Percentiles rank a stretch among this genome's conserved stretches.
These are phyloP conservation scores for Fusarium nurragi DNA, from an alignment of 2,329 filamentous ascomycete genomes.

Conservation along the genomic window DNA sequence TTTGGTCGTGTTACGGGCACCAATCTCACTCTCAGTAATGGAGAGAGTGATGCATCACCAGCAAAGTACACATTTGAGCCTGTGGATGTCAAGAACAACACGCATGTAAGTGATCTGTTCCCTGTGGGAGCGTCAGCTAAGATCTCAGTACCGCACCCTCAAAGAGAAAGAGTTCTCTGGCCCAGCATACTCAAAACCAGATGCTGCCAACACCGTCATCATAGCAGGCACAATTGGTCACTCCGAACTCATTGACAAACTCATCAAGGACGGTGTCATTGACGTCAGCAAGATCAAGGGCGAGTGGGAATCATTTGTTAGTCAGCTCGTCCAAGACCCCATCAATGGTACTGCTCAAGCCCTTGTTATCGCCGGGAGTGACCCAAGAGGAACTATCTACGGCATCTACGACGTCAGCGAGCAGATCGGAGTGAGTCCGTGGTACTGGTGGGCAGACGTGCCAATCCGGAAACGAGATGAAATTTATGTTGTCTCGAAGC, in stretches of 20 bases:
- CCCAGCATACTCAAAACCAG: conserved; percentile 55
- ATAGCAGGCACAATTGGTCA: conserved; percentile 75
- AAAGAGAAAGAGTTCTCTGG: conserved; percentile 46
- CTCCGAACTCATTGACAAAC: conserved; percentile 63
- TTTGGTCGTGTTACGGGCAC: conserved; percentile 76
- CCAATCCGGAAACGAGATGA: conserved; percentile 55
- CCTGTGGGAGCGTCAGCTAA: fast-evolving
- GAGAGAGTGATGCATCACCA: conserved; percentile 49
- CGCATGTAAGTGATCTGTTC: conserved; percentile 49
- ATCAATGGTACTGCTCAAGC: conserved; percentile 54
- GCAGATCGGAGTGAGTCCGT: conserved; percentile 65
- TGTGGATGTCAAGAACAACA: conserved; percentile 58
- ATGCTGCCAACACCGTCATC: conserved; percentile 62
- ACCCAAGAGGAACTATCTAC: conserved; percentile 68
- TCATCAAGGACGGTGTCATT: neutral
- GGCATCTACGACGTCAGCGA: conserved; percentile 69
- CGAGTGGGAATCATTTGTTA: conserved; percentile 76
- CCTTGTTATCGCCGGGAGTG: conserved; percentile 66
- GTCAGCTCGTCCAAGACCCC: conserved; percentile 62
- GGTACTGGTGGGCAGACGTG: conserved; percentile 70
- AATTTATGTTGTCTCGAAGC: conserved; percentile 57
- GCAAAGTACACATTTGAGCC: conserved; percentile 56
- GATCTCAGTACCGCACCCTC: conserved; percentile 28
- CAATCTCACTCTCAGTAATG: conserved; percentile 69
- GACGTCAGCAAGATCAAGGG: conserved; percentile 65